Evolutionary conservation across 805 yeast species (phyloP).

Genomic region (Teunomyces stri): DNA sequence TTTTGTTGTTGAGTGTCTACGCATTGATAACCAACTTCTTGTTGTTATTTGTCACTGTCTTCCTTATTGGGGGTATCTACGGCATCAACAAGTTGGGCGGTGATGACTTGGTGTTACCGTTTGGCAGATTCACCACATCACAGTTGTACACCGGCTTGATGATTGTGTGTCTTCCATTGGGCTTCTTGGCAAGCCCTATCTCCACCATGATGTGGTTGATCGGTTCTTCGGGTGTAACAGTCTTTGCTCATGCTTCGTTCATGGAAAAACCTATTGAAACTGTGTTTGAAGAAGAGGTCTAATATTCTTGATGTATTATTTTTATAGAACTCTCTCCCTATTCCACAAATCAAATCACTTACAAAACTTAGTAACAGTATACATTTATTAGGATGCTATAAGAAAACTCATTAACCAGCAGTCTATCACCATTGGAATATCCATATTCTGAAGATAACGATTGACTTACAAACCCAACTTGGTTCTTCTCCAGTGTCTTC

Average conservation of each 20-base stretch:
- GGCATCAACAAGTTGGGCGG: conserved; percentile 82
- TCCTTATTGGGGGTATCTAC: conserved; percentile 70
- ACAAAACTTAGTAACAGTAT: not conserved
- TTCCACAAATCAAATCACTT: not conserved
- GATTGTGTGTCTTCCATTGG: conserved; percentile 74
- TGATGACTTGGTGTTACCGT: conserved; percentile 73
- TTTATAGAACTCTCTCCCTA: not conserved
- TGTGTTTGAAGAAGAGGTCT: conserved; percentile 80
- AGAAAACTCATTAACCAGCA: conserved; percentile 3
- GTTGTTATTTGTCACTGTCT: conserved; percentile 73
- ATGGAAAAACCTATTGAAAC: conserved; percentile 96
- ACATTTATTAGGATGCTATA: conserved; percentile 5
- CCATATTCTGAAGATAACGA: conserved; percentile 8
- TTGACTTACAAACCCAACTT: conserved; percentile 85
- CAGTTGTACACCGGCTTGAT: conserved; percentile 83
- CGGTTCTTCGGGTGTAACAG: conserved; percentile 77
- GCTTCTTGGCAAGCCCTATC: conserved; percentile 85
- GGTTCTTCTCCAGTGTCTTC: conserved; percentile 99
- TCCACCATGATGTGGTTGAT: conserved; percentile 89
- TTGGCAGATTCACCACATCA: conserved; percentile 68
- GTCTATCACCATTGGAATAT: conserved; percentile 3
- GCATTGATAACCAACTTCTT: conserved; percentile 84
- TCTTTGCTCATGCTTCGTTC: conserved; percentile 82
- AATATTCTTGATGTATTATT: conserved; percentile 2
- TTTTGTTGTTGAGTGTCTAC: conserved; percentile 72